Conservation (phyloP, 371 early-diverging fungal genomes). For the Rhizopus stolonifer region DNA sequence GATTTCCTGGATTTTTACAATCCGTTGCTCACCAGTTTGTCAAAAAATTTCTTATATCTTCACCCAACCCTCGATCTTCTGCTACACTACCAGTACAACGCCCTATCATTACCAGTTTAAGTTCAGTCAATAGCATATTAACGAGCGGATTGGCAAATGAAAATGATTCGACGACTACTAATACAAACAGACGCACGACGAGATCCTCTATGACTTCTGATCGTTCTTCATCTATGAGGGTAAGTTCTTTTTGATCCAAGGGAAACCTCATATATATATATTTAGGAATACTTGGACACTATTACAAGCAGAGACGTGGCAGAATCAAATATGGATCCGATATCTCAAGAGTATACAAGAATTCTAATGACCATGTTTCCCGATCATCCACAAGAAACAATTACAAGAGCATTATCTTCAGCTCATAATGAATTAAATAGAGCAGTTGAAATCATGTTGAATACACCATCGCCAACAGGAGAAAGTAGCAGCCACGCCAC, state of each 20-base stretch:
- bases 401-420: conserved; percentile 51
- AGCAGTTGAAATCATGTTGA: conserved; percentile 57
- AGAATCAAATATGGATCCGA: conserved; percentile 38
- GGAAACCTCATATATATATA: background rate
- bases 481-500: background rate
- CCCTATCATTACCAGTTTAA: conserved; percentile 20
- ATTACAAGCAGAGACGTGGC: conserved; percentile 49
- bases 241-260: conserved; percentile 13
- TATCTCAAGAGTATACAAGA: conserved; percentile 51
- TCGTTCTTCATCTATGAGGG: conserved; percentile 24
- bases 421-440: conserved; percentile 58
- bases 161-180: conserved; percentile 12
- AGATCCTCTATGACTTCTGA: conserved; percentile 12
- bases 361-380: conserved; percentile 60
- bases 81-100: conserved; percentile 46
- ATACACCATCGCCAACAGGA: conserved; percentile 34
- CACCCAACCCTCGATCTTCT: conserved; percentile 53
- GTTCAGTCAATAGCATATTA: conserved; percentile 34
- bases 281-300: conserved; percentile 56
- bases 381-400: conserved; percentile 54
- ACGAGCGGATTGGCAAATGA: conserved; percentile 32
- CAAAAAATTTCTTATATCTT: conserved; percentile 39
- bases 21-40: conserved; percentile 33
- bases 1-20: conserved; percentile 51
- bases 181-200: background rate